These are phyloP conservation scores for Ganoderma boninense DNA, from an alignment of 1,284 basidiomycete genomes.

Conservation along the genomic window DNA sequence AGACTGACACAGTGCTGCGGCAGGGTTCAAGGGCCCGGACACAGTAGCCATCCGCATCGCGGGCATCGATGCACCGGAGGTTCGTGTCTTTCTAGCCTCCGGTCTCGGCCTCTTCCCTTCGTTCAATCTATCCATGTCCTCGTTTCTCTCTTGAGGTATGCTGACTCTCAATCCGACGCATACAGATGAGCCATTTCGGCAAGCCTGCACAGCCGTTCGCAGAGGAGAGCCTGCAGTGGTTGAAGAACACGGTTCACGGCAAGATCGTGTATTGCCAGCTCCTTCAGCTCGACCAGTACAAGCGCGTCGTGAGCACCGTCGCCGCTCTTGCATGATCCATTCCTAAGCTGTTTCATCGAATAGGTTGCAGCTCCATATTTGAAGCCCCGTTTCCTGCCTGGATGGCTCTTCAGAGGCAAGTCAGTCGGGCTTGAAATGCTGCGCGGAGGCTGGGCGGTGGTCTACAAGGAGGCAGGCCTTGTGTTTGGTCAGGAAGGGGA, in stretches of 20 bases:
- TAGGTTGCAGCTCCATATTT: constrained; percentile 76
- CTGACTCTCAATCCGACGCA: neutral
- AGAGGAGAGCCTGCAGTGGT: constrained; percentile 76
- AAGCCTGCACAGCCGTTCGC: constrained; percentile 77
- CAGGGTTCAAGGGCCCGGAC: constrained; percentile 63
- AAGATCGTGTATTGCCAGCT: constrained; percentile 74
- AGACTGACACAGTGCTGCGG: neutral
- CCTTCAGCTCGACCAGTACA: constrained; percentile 82
- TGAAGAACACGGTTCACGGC: constrained; percentile 65
- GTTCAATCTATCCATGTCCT: neutral
- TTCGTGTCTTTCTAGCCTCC: constrained; percentile 39
- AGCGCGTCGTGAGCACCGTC: constrained; percentile 67
- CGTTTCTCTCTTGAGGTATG: neutral
- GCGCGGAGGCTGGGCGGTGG: constrained; percentile 74
- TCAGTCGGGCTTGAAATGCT: constrained; percentile 83
- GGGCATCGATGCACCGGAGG: constrained; percentile 92
- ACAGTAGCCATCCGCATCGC: constrained; percentile 88
- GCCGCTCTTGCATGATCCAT: neutral
- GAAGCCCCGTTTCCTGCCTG: constrained; percentile 57
- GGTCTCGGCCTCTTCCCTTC: neutral
- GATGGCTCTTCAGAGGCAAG: constrained; percentile 55
- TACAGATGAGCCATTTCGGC: constrained; percentile 72
- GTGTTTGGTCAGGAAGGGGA: constrained; percentile 79
- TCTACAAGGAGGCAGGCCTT: constrained; percentile 80
- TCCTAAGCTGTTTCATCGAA: neutral